These are phyloP conservation scores for Termitomyces bulborhizus DNA, from an alignment of 768 basidiomycete genomes.

Conservation along the genomic window DNA sequence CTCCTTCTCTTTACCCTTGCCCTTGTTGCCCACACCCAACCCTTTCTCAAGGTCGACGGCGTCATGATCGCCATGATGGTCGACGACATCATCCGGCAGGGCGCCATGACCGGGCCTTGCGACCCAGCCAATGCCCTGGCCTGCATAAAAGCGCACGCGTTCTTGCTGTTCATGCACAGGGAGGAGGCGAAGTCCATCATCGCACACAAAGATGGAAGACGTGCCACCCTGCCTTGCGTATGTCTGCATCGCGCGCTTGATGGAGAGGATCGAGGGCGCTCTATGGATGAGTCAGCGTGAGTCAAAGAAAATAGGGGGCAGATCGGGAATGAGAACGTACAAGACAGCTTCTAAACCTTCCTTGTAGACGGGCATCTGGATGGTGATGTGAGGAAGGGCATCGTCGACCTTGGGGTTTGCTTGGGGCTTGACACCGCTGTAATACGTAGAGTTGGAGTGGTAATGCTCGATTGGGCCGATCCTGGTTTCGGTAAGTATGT, in stretches of 20 bases:
- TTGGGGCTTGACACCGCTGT: constrained; percentile 59
- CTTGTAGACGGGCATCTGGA: constrained; percentile 86
- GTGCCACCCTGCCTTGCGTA: constrained; percentile 83
- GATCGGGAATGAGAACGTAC: constrained; percentile 27
- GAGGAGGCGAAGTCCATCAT: constrained; percentile 60
- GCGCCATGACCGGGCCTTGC: constrained; percentile 13
- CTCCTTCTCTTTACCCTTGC: background rate
- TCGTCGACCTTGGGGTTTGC: constrained; percentile 42
- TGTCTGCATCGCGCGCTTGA: constrained; percentile 83
- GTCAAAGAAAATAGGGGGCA: background rate
- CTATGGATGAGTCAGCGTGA: constrained; percentile 22
- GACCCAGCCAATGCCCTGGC: constrained; percentile 13
- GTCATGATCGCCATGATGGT: background rate
- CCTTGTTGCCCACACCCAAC: background rate
- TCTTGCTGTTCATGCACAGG: constrained; percentile 1
- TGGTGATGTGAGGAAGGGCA: constrained; percentile 66
- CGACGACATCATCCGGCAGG: background rate
- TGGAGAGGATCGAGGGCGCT: constrained; percentile 60
- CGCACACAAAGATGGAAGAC: constrained; percentile 69
- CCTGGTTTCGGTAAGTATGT: constrained; percentile 13
- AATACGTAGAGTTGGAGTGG: constrained; percentile 76
- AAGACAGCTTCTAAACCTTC: constrained; percentile 66
- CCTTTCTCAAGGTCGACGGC: constrained; percentile 3
- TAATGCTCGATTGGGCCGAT: constrained; percentile 78
- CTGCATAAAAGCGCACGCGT: constrained; percentile 12